Percentiles rank a stretch among this genome's conserved stretches.
Evolutionary conservation across 495 filamentous ascomycete species (phyloP).

Genomic region (Physcia stellaris): DNA sequence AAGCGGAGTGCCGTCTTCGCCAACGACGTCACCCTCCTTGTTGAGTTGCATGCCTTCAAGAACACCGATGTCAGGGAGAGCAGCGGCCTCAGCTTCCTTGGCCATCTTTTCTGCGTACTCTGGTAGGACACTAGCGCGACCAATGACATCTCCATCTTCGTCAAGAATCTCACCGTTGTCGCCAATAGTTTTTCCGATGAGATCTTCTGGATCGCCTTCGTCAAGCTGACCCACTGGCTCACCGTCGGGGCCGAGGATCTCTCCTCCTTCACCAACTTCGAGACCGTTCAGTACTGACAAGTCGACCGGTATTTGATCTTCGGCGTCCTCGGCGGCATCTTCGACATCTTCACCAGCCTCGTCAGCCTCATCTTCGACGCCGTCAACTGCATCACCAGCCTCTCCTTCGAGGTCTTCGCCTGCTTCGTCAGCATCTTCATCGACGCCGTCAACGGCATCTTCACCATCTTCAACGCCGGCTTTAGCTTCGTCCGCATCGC

Average conservation of each 20-base stretch:
- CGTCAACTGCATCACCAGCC: constrained; percentile 18
- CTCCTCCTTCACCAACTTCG: constrained; percentile 37
- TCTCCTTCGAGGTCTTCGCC: constrained; percentile 14
- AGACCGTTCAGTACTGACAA: constrained; percentile 55
- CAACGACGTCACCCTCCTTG: constrained; percentile 41
- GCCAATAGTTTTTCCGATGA: constrained; percentile 35
- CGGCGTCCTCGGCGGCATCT: constrained; percentile 18
- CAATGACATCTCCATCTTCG: constrained; percentile 35
- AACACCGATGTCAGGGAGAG: constrained; percentile 31
- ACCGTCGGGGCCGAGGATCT: constrained; percentile 26
- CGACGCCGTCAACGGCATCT: constrained; percentile 11
- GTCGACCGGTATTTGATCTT: constrained; percentile 30
- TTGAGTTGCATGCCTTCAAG: constrained; percentile 43
- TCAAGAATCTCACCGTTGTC: constrained; percentile 41
- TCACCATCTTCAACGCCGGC: constrained; percentile 24
- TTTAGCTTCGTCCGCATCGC: constrained; percentile 21
- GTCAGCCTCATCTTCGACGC: constrained; percentile 12
- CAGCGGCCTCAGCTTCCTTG: constrained; percentile 19
- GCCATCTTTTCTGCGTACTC: constrained; percentile 18
- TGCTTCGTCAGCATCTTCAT: constrained; percentile 17
- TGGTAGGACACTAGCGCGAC: constrained; percentile 29
- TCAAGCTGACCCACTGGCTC: constrained; percentile 26
- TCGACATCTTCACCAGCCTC: constrained; percentile 16
- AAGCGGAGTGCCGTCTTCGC: constrained; percentile 39
- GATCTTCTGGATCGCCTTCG: constrained; percentile 29